Evolutionary conservation across 2,329 filamentous ascomycete species (phyloP), one percentile per base, ranked within the genome.

Genomic region (Colletotrichum trifolii): DNA sequence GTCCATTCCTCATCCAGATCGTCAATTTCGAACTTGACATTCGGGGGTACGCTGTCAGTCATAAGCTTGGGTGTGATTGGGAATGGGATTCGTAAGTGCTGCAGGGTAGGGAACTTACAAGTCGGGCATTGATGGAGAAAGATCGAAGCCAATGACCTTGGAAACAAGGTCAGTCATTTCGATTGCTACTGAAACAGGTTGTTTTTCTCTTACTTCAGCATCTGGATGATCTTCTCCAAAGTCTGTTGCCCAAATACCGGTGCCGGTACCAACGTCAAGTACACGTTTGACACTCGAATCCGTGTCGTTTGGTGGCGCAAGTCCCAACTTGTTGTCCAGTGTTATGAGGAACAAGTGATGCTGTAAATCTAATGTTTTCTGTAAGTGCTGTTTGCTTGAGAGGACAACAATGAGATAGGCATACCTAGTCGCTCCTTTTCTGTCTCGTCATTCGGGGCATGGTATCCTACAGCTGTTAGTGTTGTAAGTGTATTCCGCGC

Each of bases 261-360:
- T 71, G 3, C 72, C 71, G 1, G 73, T 74, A 0, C 71, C 71
- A 2, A 74, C 65, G 54, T 75, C 73, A 1, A 73, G 63, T 13
- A 73, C 69, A 15, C 17, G 67, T 9, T 42, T 54, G 9, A 50
- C 52, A 0, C 38, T 50, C 3, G 39, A 55, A n/a, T 70, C 67
- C 4, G 8, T 3, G 0, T 66, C 39, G 15, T 58, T 59, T 1
- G 60, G 60, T 12, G 60, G 56, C 6, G 64, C 53, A 4, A 61
- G 39, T 3, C 67, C 64, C 8, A 60, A 43, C 2, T 13, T 17
- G 13, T 58, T 64, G 35, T 78, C 74, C 39, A 83, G 77, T n/a
- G 83, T 70, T 53, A 83, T 62, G 40, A 80, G 82, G 70, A 82
- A 81, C 69, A 87, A 79, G 68, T 85, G 79, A 71, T 87, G 84